Evolutionary conservation across 2,329 filamentous ascomycete species (phyloP), one percentile per base, ranked within the genome.

Genomic region (Karstenula rhodostoma): DNA sequence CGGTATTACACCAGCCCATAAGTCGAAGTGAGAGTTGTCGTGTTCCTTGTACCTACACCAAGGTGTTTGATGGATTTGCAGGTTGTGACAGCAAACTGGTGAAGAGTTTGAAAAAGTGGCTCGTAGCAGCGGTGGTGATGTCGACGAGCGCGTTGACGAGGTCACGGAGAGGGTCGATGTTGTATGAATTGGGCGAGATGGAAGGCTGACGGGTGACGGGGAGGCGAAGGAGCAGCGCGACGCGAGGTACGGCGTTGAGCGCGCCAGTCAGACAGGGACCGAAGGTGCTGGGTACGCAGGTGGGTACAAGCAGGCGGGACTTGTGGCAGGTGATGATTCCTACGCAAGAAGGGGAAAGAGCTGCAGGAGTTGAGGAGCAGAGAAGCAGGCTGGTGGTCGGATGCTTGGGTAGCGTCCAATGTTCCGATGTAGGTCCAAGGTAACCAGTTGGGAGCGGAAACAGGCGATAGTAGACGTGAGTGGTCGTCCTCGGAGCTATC

Each of bases 1-100:
- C 76, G 77, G 80, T 77, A 63, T 71, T 63, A 54, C 66, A 70
- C 80, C 77, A 82, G 80, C 78, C 78, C 77, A 80, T 78, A 70
- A 63, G 68, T 64, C 68, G 63, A 58, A 48, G 56, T 40, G 19
- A 27, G 43, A 40, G 61, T 54, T 64, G 57, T 56, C 56, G 64
- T 68, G 19, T 63, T 40, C 59, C 67, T 56, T 56, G 50, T 58
- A 61, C 51, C 56, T 62, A 61, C 65, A 53, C 63, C 64, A 57
- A 56, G 51, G 46, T 57, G 43, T 46, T 62, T 51, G 43, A 55
- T 51, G 43, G 48, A 51, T 37, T 56, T 35, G 32, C 27, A 53
- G 17, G 51, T 54, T 54, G 54, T 46, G 57, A 55, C 37, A 35
- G 10, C 51, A 40, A 61, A 59, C 55, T 55, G 61, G 33, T 52